Evolutionary conservation across 1,284 basidiomycete species (phyloP).

Genomic region (Boletellus deceptivus): DNA sequence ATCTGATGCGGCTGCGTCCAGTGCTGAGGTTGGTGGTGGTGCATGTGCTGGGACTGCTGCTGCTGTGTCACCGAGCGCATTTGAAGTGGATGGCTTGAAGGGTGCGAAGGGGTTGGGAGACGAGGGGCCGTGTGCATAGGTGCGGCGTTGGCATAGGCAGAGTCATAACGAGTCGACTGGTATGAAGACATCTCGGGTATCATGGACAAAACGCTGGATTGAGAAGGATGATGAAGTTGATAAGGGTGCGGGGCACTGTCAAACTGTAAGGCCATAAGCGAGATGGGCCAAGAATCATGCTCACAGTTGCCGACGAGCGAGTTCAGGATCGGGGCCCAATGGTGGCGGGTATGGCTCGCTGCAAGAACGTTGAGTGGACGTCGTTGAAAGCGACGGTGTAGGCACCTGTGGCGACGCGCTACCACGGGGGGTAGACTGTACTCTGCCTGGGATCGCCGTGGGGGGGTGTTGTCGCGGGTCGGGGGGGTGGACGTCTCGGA

Average conservation of each 20-base stretch:
- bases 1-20: slow-evolving; percentile 39
- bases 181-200: slow-evolving; percentile 60
- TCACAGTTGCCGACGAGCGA: slow-evolving; percentile 49
- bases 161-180: slow-evolving; percentile 49
- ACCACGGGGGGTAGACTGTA: slow-evolving; percentile 49
- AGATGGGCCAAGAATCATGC: slow-evolving; percentile 20
- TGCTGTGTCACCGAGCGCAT: slow-evolving; percentile 44
- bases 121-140: slow-evolving; percentile 26
- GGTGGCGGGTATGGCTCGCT: slow-evolving; percentile 37
- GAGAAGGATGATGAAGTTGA: slow-evolving; percentile 38
- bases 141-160: slow-evolving; percentile 34
- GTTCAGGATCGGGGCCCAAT: slow-evolving; percentile 42
- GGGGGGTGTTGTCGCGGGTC: slow-evolving; percentile 59
- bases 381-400: slow-evolving; percentile 1
- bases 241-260: slow-evolving; percentile 32
- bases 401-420: slow-evolving; percentile 55
- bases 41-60: slow-evolving; percentile 27
- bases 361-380: slow-evolving; percentile 1
- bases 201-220: slow-evolving; percentile 47
- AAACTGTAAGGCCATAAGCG: slow-evolving; percentile 14
- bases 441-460: slow-evolving; percentile 48
- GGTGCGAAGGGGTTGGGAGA: slow-evolving; percentile 39
- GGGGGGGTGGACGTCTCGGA: slow-evolving; percentile 65
- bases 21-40: slow-evolving; percentile 39
- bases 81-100: slow-evolving; percentile 36